These are phyloP conservation scores for Venturia pyrina DNA, from an alignment of 2,329 filamentous ascomycete genomes.

Conservation along the genomic window DNA sequence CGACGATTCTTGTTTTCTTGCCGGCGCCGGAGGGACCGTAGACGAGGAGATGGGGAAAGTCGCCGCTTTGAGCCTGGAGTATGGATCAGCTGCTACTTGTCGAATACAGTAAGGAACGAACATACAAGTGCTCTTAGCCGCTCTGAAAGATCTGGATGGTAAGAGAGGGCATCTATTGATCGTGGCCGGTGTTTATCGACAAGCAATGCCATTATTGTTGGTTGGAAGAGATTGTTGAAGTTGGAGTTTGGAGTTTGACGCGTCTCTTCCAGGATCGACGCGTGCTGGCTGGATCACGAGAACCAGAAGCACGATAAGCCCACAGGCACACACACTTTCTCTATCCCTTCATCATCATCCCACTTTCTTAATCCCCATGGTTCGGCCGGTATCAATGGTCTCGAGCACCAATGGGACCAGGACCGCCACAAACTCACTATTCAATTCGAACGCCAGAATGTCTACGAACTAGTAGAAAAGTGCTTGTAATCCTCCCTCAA, in stretches of 20 bases:
- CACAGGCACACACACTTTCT: no score
- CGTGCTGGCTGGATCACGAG: background rate
- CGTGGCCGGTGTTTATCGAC: slow-evolving; percentile 60
- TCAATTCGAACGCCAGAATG: no score
- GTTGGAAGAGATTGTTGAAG: background rate
- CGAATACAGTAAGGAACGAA: slow-evolving; percentile 19
- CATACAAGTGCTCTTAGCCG: slow-evolving; percentile 76
- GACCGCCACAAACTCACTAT: no score
- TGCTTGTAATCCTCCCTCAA: no score
- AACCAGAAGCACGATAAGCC: no score
- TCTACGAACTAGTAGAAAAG: no score
- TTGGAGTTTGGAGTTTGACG: background rate
- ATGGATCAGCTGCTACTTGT: background rate
- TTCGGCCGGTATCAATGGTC: no score
- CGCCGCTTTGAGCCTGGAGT: slow-evolving; percentile 78
- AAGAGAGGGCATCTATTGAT: slow-evolving; percentile 68
- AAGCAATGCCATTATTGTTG: slow-evolving; percentile 47
- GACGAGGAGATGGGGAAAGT: slow-evolving; percentile 94
- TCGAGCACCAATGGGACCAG: no score
- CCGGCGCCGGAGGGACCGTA: slow-evolving; percentile 94
- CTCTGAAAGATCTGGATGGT: slow-evolving; percentile 80
- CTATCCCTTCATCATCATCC: no score
- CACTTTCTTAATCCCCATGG: no score
- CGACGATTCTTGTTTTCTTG: slow-evolving; percentile 95
- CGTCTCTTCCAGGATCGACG: background rate